Evolutionary conservation across 2,329 filamentous ascomycete species (phyloP).

Genomic region (Colletotrichum sp.): DNA sequence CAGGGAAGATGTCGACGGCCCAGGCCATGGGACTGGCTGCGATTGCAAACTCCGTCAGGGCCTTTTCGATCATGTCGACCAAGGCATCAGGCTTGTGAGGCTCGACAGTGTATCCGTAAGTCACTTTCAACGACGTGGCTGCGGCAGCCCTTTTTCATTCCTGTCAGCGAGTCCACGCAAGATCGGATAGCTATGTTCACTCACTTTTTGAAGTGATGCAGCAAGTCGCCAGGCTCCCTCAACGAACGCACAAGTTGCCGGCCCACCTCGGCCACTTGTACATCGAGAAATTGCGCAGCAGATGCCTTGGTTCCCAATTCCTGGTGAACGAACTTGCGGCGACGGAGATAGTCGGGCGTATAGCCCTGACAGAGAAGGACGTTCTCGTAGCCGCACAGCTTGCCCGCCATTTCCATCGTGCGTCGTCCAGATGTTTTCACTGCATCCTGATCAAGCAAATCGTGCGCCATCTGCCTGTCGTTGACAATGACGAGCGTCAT

Average conservation of each 20-base stretch:
- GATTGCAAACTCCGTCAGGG: slow-evolving; percentile 31
- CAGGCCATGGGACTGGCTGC: slow-evolving; percentile 34
- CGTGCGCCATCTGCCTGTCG: slow-evolving; percentile 35
- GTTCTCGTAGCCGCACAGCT: slow-evolving; percentile 30
- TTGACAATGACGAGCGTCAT: slow-evolving; percentile 45
- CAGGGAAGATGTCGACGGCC: slow-evolving; percentile 36
- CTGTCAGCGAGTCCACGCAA: background rate
- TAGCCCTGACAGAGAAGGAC: slow-evolving; percentile 27
- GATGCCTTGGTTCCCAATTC: slow-evolving; percentile 31
- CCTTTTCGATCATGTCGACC: slow-evolving; percentile 30
- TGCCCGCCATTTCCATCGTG: slow-evolving; percentile 26
- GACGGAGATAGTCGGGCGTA: slow-evolving; percentile 23
- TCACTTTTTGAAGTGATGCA: slow-evolving; percentile 21
- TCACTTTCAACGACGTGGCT: slow-evolving; percentile 3
- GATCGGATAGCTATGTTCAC: background rate
- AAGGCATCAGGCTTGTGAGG: slow-evolving; percentile 31
- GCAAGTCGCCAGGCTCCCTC: slow-evolving; percentile 4
- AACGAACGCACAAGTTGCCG: slow-evolving; percentile 9
- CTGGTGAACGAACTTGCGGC: slow-evolving; percentile 30
- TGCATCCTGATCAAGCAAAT: slow-evolving; percentile 40
- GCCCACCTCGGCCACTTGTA: slow-evolving; percentile 12
- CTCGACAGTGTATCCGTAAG: slow-evolving; percentile 30
- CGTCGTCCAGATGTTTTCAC: slow-evolving; percentile 37
- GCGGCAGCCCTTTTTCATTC: background rate
- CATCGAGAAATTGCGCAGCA: slow-evolving; percentile 19